Base-by-base conservation (phyloP, 495 filamentous ascomycete genomes). In the Trichoderma asperelloides region DNA sequence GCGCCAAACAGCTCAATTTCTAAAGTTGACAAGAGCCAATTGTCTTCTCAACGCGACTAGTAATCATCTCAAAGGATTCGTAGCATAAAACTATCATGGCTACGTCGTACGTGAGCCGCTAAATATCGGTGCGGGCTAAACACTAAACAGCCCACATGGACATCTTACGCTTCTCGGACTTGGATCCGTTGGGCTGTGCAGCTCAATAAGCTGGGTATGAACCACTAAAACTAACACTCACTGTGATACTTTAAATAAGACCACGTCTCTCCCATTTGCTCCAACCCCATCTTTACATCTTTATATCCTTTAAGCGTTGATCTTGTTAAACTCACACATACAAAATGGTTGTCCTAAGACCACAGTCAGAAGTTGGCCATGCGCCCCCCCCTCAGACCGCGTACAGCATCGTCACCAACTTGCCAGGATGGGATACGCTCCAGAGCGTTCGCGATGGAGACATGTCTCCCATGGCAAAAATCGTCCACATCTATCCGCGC, bases 401-500 rank as follows among this genome's bases (percentile, higher is more conserved):
- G 0, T 80, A 82, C 66, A 72, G 77, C 18, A 75, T 82, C 69
- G 79, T 71, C 37, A 69, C 67, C 64, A 77, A 77, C 66, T 63
- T 69, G 30, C 80, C 71, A 18, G 70, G 72, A 62, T 81, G 79
- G 74, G 70, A 72, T 8, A 65, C 68, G 5, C 68, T 73, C 15
- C 65, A 72, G 16, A 62, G 49, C 2, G 70, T 80, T 25, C 73
- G 75, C 30, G 68, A 75, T 4, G 72, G 75, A 27, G 79, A 82
- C 45, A 40, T 57, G 0, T 62, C 68, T 0, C 12, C 80, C 16
- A n/a, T 79, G 8, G 37, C 16, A 16, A 12, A 30, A 16, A 63
- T 82, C 0, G 72, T 69, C 33, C 76, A 73, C 57, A 69, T 81
- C 60, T 83, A 82, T 70, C 81, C 81, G 5, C 70, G 79, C 2